Percentiles rank a stretch among this genome's conserved stretches.
Evolutionary conservation across 2,329 filamentous ascomycete species (phyloP).

Genomic region (Clarireedia homoeocarpa): DNA sequence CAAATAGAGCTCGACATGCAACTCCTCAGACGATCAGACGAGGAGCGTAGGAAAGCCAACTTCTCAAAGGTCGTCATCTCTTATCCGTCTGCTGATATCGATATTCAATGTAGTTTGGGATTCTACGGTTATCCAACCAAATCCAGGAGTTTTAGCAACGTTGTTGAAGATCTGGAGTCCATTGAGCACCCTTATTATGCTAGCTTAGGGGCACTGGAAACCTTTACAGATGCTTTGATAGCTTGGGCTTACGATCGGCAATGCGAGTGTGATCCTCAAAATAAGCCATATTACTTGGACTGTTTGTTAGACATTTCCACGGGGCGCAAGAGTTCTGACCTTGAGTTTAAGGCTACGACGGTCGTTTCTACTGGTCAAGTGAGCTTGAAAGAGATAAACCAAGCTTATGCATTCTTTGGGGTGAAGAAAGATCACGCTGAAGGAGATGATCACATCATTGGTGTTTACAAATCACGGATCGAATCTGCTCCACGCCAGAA

Average conservation of each 20-base stretch:
- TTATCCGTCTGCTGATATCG: conserved; percentile 17
- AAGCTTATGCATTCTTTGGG: conserved; percentile 53
- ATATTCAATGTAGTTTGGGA: conserved; percentile 25
- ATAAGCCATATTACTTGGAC: conserved; percentile 54
- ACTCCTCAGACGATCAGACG: conserved; percentile 15
- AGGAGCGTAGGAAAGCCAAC: conserved; percentile 10
- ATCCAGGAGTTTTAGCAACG: conserved; percentile 17
- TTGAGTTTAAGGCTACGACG: conserved; percentile 49
- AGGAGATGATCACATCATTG: conserved; percentile 54
- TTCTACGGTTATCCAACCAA: conserved; percentile 24
- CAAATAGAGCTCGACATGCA: conserved; percentile 41
- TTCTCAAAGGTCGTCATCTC: conserved; percentile 2
- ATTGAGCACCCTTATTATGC: conserved; percentile 42
- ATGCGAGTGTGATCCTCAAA: conserved; percentile 43
- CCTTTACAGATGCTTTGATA: conserved; percentile 55
- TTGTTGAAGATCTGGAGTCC: conserved; percentile 29
- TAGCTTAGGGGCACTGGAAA: conserved; percentile 51
- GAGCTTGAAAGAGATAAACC: conserved; percentile 45
- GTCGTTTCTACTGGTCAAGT: conserved; percentile 51
- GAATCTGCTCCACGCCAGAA: conserved; percentile 46
- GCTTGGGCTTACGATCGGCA: conserved; percentile 56
- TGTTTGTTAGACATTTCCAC: conserved; percentile 53
- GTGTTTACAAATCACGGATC: conserved; percentile 51
- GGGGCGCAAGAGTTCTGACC: conserved; percentile 40
- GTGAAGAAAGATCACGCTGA: conserved; percentile 38